Base-by-base conservation (phyloP, 768 basidiomycete genomes). In the Lentinula sp. region DNA sequence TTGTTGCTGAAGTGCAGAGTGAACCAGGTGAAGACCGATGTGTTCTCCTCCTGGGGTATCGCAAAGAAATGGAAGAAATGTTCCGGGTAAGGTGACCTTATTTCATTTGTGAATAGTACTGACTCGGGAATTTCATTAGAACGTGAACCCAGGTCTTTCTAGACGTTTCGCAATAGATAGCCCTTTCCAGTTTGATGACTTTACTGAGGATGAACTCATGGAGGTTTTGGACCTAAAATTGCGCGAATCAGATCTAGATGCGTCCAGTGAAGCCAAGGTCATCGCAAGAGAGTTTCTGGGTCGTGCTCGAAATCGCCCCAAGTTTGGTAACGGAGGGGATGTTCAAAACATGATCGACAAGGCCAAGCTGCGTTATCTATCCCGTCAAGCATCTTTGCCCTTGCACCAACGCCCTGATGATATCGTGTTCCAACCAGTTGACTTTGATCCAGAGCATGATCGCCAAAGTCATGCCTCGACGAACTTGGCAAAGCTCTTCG, bases 171-270 rank as follows among this genome's bases (percentile, higher is more conserved):
- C 80, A 9, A 84, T 89, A 37, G 88, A 88, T 59, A 76, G 85
- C 49, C 83, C 88, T 0, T 89, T 88, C 75, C 70, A 74, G n/a
- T 89, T 88, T 62, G 81, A 86, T 31, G 84, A 89, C 69, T 89
- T 85, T 66, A 78, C 71, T 8, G 78, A 84, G 59, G 43, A 71
- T 0, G 82, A 89, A 64, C 73, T 89, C 0, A 70, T 72, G 43
- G 65, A 80, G 10, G 81, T 85, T 37, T 70, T 89, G n/a, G 70
- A 86, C 5, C 65, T 73, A 55, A 89, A 89, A 65, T 73, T 89
- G 46, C 78, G 79, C 60, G 65, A 76, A 4, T 84, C 86, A 61
- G 79, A 88, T 62, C 76, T 89, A 1, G 67, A 64, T 2, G 86
- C 87, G 1, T 85, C 86, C 0, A 75, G 77, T 31, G 71, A 70